Evolutionary conservation across 345 rosid species (phyloP), one percentile per base, ranked within the genome.

Genomic region (Trapa bicornis): DNA sequence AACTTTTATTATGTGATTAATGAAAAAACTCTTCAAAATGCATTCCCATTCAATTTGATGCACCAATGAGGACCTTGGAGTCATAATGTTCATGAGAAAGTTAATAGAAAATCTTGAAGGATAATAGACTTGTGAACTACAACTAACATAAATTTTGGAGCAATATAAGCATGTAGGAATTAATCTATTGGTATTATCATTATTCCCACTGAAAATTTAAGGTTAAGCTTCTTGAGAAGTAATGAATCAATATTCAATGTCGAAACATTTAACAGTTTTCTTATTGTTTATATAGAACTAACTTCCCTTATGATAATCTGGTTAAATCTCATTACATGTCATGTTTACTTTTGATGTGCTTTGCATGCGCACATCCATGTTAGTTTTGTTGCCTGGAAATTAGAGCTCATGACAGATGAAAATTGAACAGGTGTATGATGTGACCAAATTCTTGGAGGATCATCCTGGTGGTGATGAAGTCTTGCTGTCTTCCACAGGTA

Each of bases 401-500:
- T 45, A 12, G 47, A 45, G n/a, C 53, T 65, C 68, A 42, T 22
- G 8, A 8, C 17, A 58, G 54, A 29, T 52, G 38, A 47, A n/a
- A 68, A 43, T 65, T 71, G 64, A 64, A 33, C 77, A 88, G 95
- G 91, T 88, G 9, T 88, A 77, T 42, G 78, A 86, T 71, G 95
- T 88, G 72, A 88, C 91, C 57, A 86, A 81, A 71, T 88, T 88
- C 76, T 76, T 88, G 85, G 89, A 84, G 14, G 91, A 88, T 65
- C 95, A 88, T 75, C 95, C 95, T 41, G 91, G 95, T 68, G 95
- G 91, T 35, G 91, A 86, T 22, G 91, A 86, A 48, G 91, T 86
- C 12, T 78, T 88, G 71, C 80, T 88, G 76, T 81, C 84, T 17
- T 72, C 87, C 36, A 86, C 88, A 72, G 95, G 95, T 86, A 78